Percentiles rank a stretch among this genome's conserved stretches.
Evolutionary conservation across 192 early-diverging fungal genomes (phyloP).

Genomic region (Globomyces pollinis-pini): DNA sequence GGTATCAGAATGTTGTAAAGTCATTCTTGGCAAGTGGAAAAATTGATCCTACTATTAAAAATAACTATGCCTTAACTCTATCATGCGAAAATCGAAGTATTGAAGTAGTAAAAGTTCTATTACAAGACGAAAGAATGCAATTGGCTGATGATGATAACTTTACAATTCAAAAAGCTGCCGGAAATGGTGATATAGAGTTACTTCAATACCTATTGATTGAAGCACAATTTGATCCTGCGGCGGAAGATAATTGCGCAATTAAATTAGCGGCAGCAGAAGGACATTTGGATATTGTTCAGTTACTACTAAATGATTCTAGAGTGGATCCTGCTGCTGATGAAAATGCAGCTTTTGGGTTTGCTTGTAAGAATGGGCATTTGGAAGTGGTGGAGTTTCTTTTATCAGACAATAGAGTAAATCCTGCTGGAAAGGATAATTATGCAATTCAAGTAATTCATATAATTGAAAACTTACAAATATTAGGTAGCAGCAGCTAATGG

Average conservation of each 20-base stretch:
- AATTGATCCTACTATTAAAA: no score
- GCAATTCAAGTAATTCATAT: no score
- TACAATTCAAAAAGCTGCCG: neutral
- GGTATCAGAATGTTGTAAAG: neutral
- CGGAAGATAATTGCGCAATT: neutral
- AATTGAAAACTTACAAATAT: no score
- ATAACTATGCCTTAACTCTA: neutral
- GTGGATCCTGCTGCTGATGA: neutral
- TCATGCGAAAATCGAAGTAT: neutral
- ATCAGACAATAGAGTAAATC: neutral
- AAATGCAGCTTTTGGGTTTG: neutral
- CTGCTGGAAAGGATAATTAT: neutral
- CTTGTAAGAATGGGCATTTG: neutral
- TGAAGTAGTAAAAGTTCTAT: neutral
- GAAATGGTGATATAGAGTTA: neutral
- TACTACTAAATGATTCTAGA: neutral
- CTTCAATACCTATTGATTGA: neutral
- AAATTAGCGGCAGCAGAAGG: neutral
- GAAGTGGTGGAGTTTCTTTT: neutral
- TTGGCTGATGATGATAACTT: neutral
- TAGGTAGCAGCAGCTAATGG: no score
- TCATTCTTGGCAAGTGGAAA: no score
- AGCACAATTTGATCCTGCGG: neutral
- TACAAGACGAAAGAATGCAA: neutral
- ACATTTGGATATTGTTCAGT: neutral